Conservation (phyloP, 2,329 filamentous ascomycete species). For the Colletotrichum liaoningense region DNA sequence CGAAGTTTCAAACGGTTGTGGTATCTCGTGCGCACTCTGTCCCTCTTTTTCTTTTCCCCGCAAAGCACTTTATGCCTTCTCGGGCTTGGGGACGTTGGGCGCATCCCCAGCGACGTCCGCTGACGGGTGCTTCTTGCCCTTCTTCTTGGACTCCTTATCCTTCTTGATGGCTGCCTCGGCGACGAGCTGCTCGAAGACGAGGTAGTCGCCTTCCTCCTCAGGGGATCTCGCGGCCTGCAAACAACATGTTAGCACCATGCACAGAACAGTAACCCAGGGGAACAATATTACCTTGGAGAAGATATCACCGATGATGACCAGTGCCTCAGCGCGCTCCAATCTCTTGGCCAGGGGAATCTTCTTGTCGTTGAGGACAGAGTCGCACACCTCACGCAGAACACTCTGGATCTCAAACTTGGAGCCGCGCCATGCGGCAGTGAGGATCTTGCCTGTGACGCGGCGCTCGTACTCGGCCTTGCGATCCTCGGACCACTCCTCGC, state of each 20-base stretch:
- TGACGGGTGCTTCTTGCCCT: conserved; percentile 64
- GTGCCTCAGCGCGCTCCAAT: conserved; percentile 88
- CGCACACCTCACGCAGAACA: conserved; percentile 93
- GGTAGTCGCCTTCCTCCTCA: conserved; percentile 98
- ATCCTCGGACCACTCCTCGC: conserved; percentile 98
- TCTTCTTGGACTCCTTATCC: conserved; percentile 82
- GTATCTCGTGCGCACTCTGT: conserved; percentile 7
- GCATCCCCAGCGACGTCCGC: conserved; percentile 42
- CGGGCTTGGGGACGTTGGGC: conserved; percentile 40
- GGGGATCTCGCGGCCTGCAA: conserved; percentile 86
- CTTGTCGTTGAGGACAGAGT: conserved; percentile 83
- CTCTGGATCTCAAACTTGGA: conserved; percentile 99
- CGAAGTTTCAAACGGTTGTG: conserved; percentile 5
- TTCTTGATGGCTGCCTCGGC: conserved; percentile 97
- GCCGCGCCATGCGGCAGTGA: conserved; percentile 95
- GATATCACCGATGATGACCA: conserved; percentile 89
- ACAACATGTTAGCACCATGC: conserved; percentile 31
- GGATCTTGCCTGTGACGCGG: conserved; percentile 95
- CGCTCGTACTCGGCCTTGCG: conserved; percentile 96
- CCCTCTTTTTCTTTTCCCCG: not conserved
- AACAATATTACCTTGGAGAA: conserved; percentile 79
- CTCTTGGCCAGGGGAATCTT: conserved; percentile 86
- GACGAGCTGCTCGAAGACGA: conserved; percentile 98
- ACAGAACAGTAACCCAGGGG: not conserved
- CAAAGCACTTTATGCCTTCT: conserved; percentile 15